These are phyloP conservation scores for Macrophomina pseudophaseolina DNA, from an alignment of 2,329 filamentous ascomycete species.

Conservation along the genomic window DNA sequence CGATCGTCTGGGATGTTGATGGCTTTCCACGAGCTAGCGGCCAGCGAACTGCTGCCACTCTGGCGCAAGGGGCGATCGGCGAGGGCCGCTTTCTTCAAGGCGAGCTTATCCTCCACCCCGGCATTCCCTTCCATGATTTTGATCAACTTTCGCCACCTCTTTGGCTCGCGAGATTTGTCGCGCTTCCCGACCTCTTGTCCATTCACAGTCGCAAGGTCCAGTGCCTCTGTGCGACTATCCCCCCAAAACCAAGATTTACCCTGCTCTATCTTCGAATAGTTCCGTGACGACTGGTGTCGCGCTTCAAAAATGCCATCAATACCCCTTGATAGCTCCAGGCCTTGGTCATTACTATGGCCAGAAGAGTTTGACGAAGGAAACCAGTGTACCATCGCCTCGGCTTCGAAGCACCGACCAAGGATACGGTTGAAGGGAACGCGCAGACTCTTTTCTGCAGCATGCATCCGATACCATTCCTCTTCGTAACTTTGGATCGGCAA, in stretches of 20 bases:
- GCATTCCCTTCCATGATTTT: slow-evolving; percentile 48
- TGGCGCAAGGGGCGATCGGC: slow-evolving; percentile 9
- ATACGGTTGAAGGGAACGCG: slow-evolving; percentile 58
- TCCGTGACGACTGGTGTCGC: slow-evolving; percentile 51
- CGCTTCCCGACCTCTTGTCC: slow-evolving; percentile 56
- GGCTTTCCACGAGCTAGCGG: slow-evolving; percentile 7
- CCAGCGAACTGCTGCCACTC: not conserved
- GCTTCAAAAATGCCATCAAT: slow-evolving; percentile 52
- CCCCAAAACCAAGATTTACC: slow-evolving; percentile 62
- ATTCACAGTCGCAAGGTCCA: slow-evolving; percentile 62
- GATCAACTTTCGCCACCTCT: slow-evolving; percentile 54
- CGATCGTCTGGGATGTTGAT: slow-evolving; percentile 4
- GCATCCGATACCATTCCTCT: slow-evolving; percentile 57
- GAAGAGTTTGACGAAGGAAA: slow-evolving; percentile 37
- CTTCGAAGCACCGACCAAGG: slow-evolving; percentile 61
- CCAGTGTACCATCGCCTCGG: slow-evolving; percentile 53
- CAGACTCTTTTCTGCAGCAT: slow-evolving; percentile 47
- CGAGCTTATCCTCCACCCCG: slow-evolving; percentile 26
- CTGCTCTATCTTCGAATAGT: slow-evolving; percentile 45
- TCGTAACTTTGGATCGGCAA: slow-evolving; percentile 50
- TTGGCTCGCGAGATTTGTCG: slow-evolving; percentile 52
- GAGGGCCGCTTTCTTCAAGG: slow-evolving; percentile 8
- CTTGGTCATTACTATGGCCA: slow-evolving; percentile 5
- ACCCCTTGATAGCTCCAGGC: slow-evolving; percentile 39
- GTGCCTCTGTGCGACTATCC: slow-evolving; percentile 60